These are phyloP conservation scores for Ceratocystis albifundus DNA, from an alignment of 2,329 filamentous ascomycete genomes.

Conservation along the genomic window DNA sequence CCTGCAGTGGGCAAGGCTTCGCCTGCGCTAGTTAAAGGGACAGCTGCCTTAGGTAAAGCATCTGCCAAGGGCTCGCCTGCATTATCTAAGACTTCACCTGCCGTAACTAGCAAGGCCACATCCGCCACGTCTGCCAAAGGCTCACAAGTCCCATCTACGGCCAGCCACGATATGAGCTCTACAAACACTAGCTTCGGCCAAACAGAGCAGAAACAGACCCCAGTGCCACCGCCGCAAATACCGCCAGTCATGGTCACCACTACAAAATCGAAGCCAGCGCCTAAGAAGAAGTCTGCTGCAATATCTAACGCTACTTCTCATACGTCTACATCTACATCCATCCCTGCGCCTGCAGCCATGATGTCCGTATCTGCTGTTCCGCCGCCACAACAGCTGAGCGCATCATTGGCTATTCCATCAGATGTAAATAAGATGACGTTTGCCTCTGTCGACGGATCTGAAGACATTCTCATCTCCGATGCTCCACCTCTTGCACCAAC, in stretches of 20 bases:
- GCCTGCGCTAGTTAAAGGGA: constrained; percentile 15
- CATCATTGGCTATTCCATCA: not conserved
- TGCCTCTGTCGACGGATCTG: constrained; percentile 18
- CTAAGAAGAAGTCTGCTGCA: constrained; percentile 29
- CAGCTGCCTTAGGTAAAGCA: constrained; percentile 17
- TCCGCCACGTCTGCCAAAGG: constrained; percentile 10
- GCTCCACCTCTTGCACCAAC: constrained; percentile 21
- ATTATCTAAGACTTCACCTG: constrained; percentile 18
- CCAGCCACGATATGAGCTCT: constrained; percentile 15
- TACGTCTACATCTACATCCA: not conserved
- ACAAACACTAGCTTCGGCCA: constrained; percentile 14
- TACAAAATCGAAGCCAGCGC: constrained; percentile 18
- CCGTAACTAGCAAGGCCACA: constrained; percentile 16
- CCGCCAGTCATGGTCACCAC: constrained; percentile 5
- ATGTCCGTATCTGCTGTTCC: constrained; percentile 14
- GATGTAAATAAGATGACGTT: constrained; percentile 10
- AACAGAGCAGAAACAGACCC: constrained; percentile 22
- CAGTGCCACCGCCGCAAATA: constrained; percentile 23
- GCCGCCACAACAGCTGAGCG: not conserved
- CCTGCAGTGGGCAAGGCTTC: constrained; percentile 15
- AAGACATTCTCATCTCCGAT: constrained; percentile 18
- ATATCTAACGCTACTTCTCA: constrained; percentile 29
- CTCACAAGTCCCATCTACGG: constrained; percentile 14
- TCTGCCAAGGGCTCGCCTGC: constrained; percentile 17
- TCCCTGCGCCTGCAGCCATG: not conserved